Conservation (phyloP, 208 protist species). For the Phytomonas sp. region DNA sequence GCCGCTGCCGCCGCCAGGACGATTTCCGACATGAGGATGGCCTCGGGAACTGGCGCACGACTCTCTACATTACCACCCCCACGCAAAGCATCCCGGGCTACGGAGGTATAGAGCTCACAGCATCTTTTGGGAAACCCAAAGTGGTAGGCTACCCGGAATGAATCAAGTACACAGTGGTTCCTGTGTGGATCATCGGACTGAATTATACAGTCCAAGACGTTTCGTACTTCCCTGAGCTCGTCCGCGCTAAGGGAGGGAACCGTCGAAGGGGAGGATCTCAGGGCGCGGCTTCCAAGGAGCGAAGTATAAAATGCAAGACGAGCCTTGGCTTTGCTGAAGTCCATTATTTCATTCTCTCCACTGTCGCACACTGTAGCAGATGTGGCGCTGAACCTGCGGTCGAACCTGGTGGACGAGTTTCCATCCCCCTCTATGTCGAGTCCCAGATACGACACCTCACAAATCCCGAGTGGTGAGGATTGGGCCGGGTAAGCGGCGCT, state of each 20-base stretch:
- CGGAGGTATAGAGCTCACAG: slow-evolving; percentile 4
- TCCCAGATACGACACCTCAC: not conserved
- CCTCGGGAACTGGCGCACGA: not conserved
- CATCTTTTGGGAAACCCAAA: slow-evolving; percentile 3
- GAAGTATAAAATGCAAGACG: not conserved
- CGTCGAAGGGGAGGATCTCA: not conserved
- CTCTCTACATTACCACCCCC: not conserved
- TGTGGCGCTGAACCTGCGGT: not conserved
- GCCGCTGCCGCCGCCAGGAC: slow-evolving; percentile 20
- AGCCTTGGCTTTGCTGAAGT: not conserved
- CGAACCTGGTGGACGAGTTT: not conserved
- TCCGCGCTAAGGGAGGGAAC: not conserved
- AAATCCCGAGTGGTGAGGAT: not conserved
- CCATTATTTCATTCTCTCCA: not conserved
- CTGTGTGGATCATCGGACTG: not conserved
- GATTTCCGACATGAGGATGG: slow-evolving; percentile 13
- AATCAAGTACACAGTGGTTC: slow-evolving; percentile 7
- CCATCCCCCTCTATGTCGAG: not conserved
- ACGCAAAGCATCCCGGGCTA: not conserved
- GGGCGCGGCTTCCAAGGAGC: not conserved
- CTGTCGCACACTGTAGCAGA: not conserved
- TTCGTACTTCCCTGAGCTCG: slow-evolving; percentile 4
- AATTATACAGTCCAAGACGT: not conserved
- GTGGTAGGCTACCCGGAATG: slow-evolving; percentile 2
- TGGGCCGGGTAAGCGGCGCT: not conserved